A percentile compares a stretch with the other conserved stretches of the same genome.
Conservation (phyloP, 805 yeast genomes). For the Wickerhamomyces sydowiorum region DNA sequence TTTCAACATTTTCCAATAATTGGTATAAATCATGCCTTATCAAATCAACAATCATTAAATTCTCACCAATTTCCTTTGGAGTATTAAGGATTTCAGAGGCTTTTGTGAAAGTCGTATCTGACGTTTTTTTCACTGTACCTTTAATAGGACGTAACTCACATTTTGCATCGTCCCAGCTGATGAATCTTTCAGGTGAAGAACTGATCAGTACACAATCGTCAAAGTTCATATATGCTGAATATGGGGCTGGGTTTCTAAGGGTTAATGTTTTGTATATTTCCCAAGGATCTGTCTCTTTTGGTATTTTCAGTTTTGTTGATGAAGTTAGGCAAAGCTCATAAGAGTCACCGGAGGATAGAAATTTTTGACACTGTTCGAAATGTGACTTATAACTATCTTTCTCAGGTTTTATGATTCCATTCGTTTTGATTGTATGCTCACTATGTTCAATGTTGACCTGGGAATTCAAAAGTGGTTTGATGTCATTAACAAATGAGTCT, state of each 20-base stretch:
- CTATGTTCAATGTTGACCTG: background rate
- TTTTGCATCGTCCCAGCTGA: slow-evolving; percentile 56
- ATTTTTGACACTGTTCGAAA: slow-evolving; percentile 61
- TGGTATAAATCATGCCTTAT: slow-evolving; percentile 87
- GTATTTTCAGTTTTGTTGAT: slow-evolving; percentile 55
- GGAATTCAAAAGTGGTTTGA: slow-evolving; percentile 24
- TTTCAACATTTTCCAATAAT: slow-evolving; percentile 58
- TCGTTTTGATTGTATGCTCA: slow-evolving; percentile 6
- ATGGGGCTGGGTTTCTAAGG: slow-evolving; percentile 84
- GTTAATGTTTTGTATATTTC: slow-evolving; percentile 70
- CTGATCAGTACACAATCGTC: slow-evolving; percentile 58
- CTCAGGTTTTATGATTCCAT: slow-evolving; percentile 43
- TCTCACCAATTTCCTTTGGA: slow-evolving; percentile 93
- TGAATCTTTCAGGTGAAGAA: slow-evolving; percentile 91
- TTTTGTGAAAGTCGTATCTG: slow-evolving; percentile 42
- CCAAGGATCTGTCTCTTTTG: slow-evolving; percentile 58
- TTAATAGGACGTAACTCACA: slow-evolving; percentile 93
- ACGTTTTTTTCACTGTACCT: slow-evolving; percentile 80
- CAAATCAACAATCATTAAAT: slow-evolving; percentile 92
- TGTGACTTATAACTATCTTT: slow-evolving; percentile 45
- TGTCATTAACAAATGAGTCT: slow-evolving; percentile 6
- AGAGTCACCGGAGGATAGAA: slow-evolving; percentile 75
- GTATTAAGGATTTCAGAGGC: slow-evolving; percentile 68
- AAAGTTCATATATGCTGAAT: slow-evolving; percentile 74
- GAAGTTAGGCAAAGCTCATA: slow-evolving; percentile 90